Evolutionary conservation across 495 filamentous ascomycete species (phyloP).

Genomic region (Wilcoxina mikolae): DNA sequence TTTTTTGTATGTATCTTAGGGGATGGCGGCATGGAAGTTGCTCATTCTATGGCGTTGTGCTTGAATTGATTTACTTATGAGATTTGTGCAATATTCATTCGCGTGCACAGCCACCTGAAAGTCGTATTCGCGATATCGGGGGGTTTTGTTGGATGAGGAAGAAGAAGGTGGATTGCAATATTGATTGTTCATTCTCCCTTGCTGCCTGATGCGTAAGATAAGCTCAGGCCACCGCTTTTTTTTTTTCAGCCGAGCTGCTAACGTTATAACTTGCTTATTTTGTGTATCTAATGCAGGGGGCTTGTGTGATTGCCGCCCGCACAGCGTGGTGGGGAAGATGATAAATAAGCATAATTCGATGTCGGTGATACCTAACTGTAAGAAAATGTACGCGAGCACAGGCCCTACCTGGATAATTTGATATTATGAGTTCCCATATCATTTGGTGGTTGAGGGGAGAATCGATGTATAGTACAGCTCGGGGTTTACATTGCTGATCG

Average conservation of each 20-base stretch:
- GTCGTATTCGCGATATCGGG: too few relatives aligned
- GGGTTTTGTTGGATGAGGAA: too few relatives aligned
- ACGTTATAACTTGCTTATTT: slow-evolving; percentile 17
- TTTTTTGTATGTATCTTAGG: slow-evolving; percentile 11
- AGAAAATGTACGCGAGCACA: too few relatives aligned
- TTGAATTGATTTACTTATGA: not conserved
- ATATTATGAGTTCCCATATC: too few relatives aligned
- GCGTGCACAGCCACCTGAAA: not conserved
- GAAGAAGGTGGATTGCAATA: too few relatives aligned
- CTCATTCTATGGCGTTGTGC: not conserved
- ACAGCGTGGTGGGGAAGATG: not conserved
- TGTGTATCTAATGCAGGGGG: slow-evolving; percentile 2
- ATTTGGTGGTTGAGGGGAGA: too few relatives aligned
- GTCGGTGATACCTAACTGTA: not conserved
- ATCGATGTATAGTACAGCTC: too few relatives aligned
- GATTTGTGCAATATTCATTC: not conserved
- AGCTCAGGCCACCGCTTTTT: slow-evolving; percentile 14
- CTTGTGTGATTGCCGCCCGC: not conserved
- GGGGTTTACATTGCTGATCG: too few relatives aligned
- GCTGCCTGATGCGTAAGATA: not conserved
- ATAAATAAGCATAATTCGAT: not conserved
- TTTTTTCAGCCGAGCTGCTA: slow-evolving; percentile 17
- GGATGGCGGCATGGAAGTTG: slow-evolving; percentile 17
- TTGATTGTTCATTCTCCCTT: too few relatives aligned
- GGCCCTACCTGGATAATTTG: too few relatives aligned